These are phyloP conservation scores for Phytophthora niederhauseri DNA, from an alignment of 352 stramenopile species.

Conservation along the genomic window DNA sequence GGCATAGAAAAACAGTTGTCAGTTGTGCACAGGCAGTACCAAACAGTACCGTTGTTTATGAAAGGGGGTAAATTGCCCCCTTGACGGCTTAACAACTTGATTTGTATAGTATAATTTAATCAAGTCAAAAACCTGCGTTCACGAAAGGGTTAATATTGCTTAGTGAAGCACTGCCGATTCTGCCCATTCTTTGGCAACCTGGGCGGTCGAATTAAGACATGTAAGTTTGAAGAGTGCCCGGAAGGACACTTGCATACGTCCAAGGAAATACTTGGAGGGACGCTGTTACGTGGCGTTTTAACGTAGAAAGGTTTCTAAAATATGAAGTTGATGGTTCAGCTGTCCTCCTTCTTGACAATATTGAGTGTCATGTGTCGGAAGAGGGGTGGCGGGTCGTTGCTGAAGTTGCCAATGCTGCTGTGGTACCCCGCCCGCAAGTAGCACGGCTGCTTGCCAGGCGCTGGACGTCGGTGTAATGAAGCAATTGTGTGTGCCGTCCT, in stretches of 20 bases:
- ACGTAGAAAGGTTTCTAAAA: background rate
- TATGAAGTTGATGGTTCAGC: slow-evolving; percentile 9
- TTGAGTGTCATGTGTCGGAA: slow-evolving; percentile 7
- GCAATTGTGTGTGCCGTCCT: too few relatives aligned
- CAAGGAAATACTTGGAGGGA: slow-evolving; percentile 16
- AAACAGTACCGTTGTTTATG: too few relatives aligned
- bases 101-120: background rate
- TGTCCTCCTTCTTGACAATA: slow-evolving; percentile 11
- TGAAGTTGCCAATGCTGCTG: slow-evolving; percentile 2
- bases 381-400: slow-evolving; percentile 1
- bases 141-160: too few relatives aligned
- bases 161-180: slow-evolving; percentile 6
- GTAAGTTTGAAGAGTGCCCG: slow-evolving; percentile 1
- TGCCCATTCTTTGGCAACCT: slow-evolving; percentile 1
- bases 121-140: too few relatives aligned
- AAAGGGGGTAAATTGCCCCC: too few relatives aligned
- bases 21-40: too few relatives aligned
- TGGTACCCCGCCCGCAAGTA: slow-evolving; percentile 13
- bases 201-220: background rate
- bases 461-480: slow-evolving; percentile 26
- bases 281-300: background rate
- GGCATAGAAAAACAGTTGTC: too few relatives aligned
- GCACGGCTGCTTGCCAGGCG: slow-evolving; percentile 18
- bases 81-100: too few relatives aligned
- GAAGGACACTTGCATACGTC: background rate